phyloP scores from a whole-genome alignment of 106 monocot genomes.

The Acorus calamus region DNA sequence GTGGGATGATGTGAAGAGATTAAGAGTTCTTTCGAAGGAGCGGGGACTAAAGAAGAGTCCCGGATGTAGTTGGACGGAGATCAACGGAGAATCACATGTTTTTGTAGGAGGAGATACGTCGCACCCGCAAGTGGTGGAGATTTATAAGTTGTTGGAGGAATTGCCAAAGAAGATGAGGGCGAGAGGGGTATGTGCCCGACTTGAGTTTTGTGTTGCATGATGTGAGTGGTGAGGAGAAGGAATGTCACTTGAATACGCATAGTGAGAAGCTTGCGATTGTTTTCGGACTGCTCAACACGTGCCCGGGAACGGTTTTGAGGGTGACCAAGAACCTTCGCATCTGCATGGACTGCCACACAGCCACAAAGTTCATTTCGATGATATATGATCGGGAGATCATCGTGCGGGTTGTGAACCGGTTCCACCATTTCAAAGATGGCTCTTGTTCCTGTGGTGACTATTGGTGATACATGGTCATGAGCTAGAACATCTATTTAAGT shows the following conservation, averaged over 20 bases:
- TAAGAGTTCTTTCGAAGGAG: slow-evolving; percentile 26
- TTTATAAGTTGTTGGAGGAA: slow-evolving; percentile 40
- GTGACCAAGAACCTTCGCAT: slow-evolving; percentile 24
- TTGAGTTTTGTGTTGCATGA: slow-evolving; percentile 18
- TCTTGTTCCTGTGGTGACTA: slow-evolving; percentile 17
- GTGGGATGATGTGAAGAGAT: slow-evolving; percentile 30
- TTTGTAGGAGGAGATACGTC: slow-evolving; percentile 37
- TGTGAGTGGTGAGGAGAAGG: slow-evolving; percentile 16
- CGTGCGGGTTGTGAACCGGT: slow-evolving; percentile 18
- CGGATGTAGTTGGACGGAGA: slow-evolving; percentile 58
- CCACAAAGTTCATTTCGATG: slow-evolving; percentile 15
- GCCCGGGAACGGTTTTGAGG: slow-evolving; percentile 5
- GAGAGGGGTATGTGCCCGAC: slow-evolving; percentile 20
- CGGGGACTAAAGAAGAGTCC: slow-evolving; percentile 34
- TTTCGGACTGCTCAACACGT: slow-evolving; percentile 15
- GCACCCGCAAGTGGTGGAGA: slow-evolving; percentile 32
- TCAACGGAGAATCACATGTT: slow-evolving; percentile 30
- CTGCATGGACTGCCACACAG: slow-evolving; percentile 13
- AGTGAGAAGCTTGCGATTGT: slow-evolving; percentile 18
- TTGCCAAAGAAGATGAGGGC: slow-evolving; percentile 20
- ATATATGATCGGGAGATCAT: slow-evolving; percentile 13
- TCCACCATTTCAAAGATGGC: slow-evolving; percentile 20
- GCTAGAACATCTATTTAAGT: background rate
- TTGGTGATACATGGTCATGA: slow-evolving; percentile 9
- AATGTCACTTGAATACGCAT: slow-evolving; percentile 5